phyloP scores from a whole-genome alignment of 164 flowering plant species.

The Piper betle region DNA sequence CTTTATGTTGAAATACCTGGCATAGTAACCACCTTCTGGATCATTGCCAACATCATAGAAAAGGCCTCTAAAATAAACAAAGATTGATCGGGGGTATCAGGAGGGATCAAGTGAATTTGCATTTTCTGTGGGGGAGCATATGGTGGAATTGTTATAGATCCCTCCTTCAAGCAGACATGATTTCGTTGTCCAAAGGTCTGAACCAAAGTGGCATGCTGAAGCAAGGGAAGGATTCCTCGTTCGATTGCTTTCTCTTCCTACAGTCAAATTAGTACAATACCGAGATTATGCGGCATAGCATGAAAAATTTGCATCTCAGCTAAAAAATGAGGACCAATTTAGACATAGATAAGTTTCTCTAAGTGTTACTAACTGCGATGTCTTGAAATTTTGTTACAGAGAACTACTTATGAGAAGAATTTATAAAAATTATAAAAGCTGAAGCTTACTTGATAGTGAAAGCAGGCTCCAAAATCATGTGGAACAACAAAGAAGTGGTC shows the following conservation, averaged over 20 bases:
- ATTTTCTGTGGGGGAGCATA: slow-evolving; percentile 98
- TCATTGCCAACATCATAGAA: slow-evolving; percentile 91
- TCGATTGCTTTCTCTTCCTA: slow-evolving; percentile 96
- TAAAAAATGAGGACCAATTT: too few species aligned
- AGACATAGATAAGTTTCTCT: too few species aligned
- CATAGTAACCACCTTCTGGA: slow-evolving; percentile 97
- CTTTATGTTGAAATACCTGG: slow-evolving; percentile 37
- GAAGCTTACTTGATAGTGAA: slow-evolving; percentile 74
- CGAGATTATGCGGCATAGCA: background rate
- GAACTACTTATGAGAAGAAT: background rate
- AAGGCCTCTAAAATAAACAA: slow-evolving; percentile 90
- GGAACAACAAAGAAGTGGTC: slow-evolving; percentile 91
- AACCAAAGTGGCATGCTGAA: slow-evolving; percentile 84
- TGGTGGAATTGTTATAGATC: slow-evolving; percentile 88
- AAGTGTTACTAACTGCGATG: background rate
- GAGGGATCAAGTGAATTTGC: slow-evolving; percentile 87
- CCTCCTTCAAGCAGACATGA: slow-evolving; percentile 89
- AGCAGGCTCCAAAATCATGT: slow-evolving; percentile 94
- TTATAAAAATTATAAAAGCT: too few species aligned
- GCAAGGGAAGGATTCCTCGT: slow-evolving; percentile 77
- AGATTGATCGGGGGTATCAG: slow-evolving; percentile 73
- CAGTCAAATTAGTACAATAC: background rate
- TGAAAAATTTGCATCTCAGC: too few species aligned
- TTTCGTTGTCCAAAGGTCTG: slow-evolving; percentile 94
- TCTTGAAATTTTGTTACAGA: background rate